Conservation (phyloP, 441 rosid genomes). For the Erysimum cheiri region DNA sequence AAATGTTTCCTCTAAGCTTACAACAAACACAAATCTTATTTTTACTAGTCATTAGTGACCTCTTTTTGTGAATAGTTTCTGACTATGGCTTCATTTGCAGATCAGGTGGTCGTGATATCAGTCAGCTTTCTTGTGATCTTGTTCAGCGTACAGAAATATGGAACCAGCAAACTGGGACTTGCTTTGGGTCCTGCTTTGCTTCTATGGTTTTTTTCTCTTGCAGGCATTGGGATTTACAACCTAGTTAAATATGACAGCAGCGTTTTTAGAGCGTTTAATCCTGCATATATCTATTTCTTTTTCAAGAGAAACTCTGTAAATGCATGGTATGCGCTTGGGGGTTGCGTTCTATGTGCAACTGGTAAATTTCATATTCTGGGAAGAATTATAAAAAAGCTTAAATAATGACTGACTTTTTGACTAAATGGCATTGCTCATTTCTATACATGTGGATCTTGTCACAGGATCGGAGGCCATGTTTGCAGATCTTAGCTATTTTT, state of each 20-base stretch:
- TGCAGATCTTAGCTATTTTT: constrained; percentile 97
- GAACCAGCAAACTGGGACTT: constrained; percentile 97
- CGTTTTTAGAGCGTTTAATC: constrained; percentile 91
- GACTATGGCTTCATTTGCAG: constrained; percentile 60
- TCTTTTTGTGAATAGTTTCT: constrained; percentile 5
- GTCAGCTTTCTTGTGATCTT: constrained; percentile 90
- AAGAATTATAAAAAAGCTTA: constrained; percentile 7
- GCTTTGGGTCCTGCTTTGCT: constrained; percentile 93
- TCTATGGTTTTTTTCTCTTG: constrained; percentile 93
- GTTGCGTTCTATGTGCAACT: constrained; percentile 95
- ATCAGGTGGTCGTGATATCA: constrained; percentile 85
- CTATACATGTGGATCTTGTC: constrained; percentile 30
- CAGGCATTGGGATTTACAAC: constrained; percentile 86
- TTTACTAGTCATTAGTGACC: not conserved
- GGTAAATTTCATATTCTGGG: constrained; percentile 53
- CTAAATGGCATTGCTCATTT: constrained; percentile 16
- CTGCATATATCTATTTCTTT: constrained; percentile 78
- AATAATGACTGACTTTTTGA: constrained; percentile 1
- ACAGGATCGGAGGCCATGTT: constrained; percentile 99
- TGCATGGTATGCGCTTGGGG: constrained; percentile 96
- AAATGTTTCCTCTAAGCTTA: constrained; percentile 13
- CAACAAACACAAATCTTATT: constrained; percentile 11
- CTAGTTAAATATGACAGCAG: constrained; percentile 76
- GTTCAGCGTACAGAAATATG: constrained; percentile 96
- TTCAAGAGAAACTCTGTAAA: constrained; percentile 83